Conservation (phyloP, 495 filamentous ascomycete genomes). For the Xylaria cubensis region DNA sequence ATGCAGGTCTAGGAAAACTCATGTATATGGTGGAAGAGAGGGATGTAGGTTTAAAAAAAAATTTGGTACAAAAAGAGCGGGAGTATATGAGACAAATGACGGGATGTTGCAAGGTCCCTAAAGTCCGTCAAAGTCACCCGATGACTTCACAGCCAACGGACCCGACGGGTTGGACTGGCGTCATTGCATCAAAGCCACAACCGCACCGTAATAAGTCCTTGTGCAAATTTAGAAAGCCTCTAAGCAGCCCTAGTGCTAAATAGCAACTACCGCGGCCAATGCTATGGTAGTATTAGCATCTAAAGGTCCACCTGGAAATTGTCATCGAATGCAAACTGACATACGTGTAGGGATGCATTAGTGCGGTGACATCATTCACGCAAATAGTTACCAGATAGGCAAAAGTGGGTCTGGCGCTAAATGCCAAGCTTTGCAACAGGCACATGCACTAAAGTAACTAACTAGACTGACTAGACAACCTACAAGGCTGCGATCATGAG, state of each 20-base stretch:
- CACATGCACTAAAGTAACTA: too few relatives aligned
- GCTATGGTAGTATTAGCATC: not conserved
- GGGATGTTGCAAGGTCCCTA: not conserved
- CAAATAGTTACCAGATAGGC: not conserved
- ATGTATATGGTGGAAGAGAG: not conserved
- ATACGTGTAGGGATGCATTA: not conserved
- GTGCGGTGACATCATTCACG: slow-evolving; percentile 5
- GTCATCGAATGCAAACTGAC: not conserved
- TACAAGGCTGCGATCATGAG: too few relatives aligned
- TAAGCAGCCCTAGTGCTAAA: not conserved
- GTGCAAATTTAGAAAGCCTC: not conserved
- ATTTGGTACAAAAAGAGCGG: not conserved
- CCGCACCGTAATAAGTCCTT: not conserved
- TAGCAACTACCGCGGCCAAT: not conserved
- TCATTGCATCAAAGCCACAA: slow-evolving; percentile 15
- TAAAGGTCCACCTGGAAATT: not conserved
- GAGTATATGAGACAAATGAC: not conserved
- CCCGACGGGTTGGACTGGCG: slow-evolving; percentile 10
- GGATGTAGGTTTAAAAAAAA: not conserved
- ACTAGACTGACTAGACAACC: too few relatives aligned
- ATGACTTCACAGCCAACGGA: slow-evolving; percentile 11
- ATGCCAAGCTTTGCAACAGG: not conserved
- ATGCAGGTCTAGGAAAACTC: not conserved
- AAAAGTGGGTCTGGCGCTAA: not conserved
- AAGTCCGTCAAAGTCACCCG: slow-evolving; percentile 1